Percentiles rank a stretch among this genome's conserved stretches.
phyloP scores from a whole-genome alignment of 1,284 basidiomycete species.

The Pseudozyma sp. region DNA sequence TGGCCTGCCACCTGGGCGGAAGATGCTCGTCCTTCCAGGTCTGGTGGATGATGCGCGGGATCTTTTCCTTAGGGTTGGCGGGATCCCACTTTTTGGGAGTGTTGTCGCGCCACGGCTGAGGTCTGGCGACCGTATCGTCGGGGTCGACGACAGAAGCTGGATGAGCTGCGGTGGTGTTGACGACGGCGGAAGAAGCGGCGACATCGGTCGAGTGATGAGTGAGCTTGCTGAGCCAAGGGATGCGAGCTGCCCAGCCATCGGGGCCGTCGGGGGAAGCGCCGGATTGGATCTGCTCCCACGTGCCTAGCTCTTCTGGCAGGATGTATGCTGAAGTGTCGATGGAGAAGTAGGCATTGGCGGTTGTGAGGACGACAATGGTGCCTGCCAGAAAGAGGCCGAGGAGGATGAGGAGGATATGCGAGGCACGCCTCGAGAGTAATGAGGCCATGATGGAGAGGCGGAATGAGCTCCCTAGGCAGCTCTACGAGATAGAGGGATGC shows the following conservation, averaged over 20 bases:
- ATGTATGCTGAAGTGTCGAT: conserved; percentile 72
- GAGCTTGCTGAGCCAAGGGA: conserved; percentile 55
- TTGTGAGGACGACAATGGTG: conserved; percentile 90
- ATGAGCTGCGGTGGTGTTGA: conserved; percentile 7
- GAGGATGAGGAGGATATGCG: conserved; percentile 75
- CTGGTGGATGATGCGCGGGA: conserved; percentile 95
- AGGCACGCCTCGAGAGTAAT: conserved; percentile 51
- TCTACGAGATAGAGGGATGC: no score
- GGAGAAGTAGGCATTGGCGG: conserved; percentile 88
- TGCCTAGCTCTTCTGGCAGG: conserved; percentile 60
- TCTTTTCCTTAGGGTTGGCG: conserved; percentile 67
- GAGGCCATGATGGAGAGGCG: conserved; percentile 33
- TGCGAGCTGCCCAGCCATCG: conserved; percentile 44
- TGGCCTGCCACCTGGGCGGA: conserved; percentile 81
- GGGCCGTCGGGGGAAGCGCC: conserved; percentile 50
- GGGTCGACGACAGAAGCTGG: conserved; percentile 14
- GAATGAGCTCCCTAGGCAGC: background rate
- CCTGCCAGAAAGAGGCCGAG: conserved; percentile 87
- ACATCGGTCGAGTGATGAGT: conserved; percentile 9
- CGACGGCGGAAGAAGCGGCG: background rate
- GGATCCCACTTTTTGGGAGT: conserved; percentile 39
- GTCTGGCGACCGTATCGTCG: conserved; percentile 18
- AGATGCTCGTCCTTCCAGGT: conserved; percentile 95
- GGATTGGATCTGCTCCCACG: conserved; percentile 61
- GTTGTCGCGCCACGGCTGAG: conserved; percentile 49